Percentiles rank a stretch among this genome's conserved stretches.
These are phyloP conservation scores for Candida frijolesensis DNA, from an alignment of 1,139 yeast species.

Conservation along the genomic window DNA sequence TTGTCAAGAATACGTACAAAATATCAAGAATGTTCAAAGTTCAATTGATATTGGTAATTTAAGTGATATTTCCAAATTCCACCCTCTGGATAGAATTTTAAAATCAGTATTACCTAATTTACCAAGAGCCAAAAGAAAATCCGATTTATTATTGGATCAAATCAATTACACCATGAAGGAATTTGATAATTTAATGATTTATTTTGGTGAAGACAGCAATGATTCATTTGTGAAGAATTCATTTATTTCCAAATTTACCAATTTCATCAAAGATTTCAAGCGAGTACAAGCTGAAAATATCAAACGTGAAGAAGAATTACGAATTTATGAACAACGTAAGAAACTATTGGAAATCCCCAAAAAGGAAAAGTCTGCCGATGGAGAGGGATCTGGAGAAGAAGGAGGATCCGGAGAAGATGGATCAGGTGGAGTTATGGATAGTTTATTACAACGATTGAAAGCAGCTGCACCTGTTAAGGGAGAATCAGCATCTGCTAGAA, in stretches of 20 bases:
- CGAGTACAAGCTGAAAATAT: conserved; percentile 77
- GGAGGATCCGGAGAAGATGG: conserved; percentile 44
- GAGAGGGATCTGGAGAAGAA: conserved; percentile 23
- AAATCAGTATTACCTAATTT: conserved; percentile 63
- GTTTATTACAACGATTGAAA: conserved; percentile 68
- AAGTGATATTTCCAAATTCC: conserved; percentile 74
- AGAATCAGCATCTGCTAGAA: conserved; percentile 78
- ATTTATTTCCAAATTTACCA: conserved; percentile 73
- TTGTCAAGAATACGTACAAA: conserved; percentile 57
- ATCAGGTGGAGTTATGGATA: conserved; percentile 68
- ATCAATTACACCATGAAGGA: conserved; percentile 63
- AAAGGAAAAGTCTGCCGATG: conserved; percentile 17
- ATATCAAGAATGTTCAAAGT: conserved; percentile 67
- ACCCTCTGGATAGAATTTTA: conserved; percentile 69
- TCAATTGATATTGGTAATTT: conserved; percentile 76
- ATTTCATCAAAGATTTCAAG: conserved; percentile 73
- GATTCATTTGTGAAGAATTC: conserved; percentile 67
- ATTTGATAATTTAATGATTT: conserved; percentile 69
- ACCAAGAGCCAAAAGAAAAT: conserved; percentile 69
- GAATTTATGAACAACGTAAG: conserved; percentile 76
- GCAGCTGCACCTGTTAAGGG: conserved; percentile 74
- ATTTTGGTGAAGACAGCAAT: conserved; percentile 75
- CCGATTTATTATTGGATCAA: conserved; percentile 65
- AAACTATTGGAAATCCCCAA: conserved; percentile 54
- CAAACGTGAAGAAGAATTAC: conserved; percentile 75